Evolutionary conservation across 2,329 filamentous ascomycete genomes (phyloP), one percentile per base, ranked within the genome.

Genomic region (Diaporthe caulivora): DNA sequence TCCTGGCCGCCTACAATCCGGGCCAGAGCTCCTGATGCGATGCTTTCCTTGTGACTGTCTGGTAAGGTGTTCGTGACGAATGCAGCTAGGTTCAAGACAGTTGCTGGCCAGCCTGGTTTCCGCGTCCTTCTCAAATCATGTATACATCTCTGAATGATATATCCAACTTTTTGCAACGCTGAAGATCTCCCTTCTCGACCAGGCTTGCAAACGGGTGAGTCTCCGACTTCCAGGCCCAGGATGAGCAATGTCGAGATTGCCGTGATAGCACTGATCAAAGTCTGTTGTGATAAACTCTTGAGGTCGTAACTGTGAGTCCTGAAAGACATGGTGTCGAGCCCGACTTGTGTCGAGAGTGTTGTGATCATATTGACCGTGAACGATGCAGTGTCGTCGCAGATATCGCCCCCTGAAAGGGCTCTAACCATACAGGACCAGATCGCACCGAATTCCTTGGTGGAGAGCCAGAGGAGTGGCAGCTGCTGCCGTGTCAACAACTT

Each of bases 401-500:
- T 76, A 7, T 73, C 74, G 9, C 77, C 78, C 11, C 78, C 76
- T 1, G 83, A 82, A 21, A 88, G 72, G 10, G 75, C 75, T 26
- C 82, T 82, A 26, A 85, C 78, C 4, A 83, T 79, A 13, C 78
- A 76, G 4, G 80, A 80, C 86, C 86, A 88, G 37, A 87, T 54
- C 1, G 75, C 72, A n/a, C 80, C 77, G 70, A 87, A 85, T 4
- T 81, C 82, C 31, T 77, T 79, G 0, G 85, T 86, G 7, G 83
- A 82, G 34, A 88, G 78, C 87, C 87, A 88, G 13, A 83, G 80
- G 6, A 79, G 68, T 0, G 85, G 85, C 31, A 88, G 76, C 6
- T 75, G 72, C 1, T 79, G 80, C 42, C 75, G 77, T 6, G 78
- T 76, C 31, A 88, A 76, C 24, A 88, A 75, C 0, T 51, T 71